Evolutionary conservation across 768 basidiomycete species (phyloP).

Genomic region (Dacryopinax spathularia): DNA sequence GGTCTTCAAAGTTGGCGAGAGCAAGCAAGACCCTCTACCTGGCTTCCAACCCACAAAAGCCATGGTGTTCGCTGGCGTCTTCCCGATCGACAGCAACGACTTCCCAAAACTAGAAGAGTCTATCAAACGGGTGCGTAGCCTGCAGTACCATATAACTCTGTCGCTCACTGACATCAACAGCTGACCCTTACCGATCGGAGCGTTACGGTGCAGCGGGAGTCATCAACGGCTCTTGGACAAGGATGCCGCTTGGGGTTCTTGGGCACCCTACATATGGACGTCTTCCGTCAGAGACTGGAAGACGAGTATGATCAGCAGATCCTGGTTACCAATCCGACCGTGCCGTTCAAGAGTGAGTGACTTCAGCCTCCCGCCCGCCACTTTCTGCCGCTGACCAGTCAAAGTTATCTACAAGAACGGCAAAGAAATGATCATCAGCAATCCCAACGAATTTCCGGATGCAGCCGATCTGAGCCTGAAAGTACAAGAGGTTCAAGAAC

Average conservation of each 20-base stretch:
- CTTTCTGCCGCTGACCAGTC: not conserved
- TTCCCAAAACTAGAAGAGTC: conserved; percentile 94
- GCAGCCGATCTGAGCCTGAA: conserved; percentile 39
- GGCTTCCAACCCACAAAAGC: conserved; percentile 86
- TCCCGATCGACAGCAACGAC: conserved; percentile 80
- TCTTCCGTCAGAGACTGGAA: conserved; percentile 87
- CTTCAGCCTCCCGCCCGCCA: not conserved
- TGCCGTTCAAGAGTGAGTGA: conserved; percentile 68
- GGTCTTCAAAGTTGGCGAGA: conserved; percentile 55
- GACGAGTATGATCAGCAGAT: conserved; percentile 93
- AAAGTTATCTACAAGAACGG: conserved; percentile 62
- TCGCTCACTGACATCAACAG: conserved; percentile 26
- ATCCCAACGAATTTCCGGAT: conserved; percentile 93
- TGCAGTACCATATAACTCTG: conserved; percentile 6
- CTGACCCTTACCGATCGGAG: conserved; percentile 75
- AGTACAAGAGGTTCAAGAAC: conserved; percentile 74
- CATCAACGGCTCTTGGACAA: conserved; percentile 86
- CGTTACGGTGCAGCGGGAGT: conserved; percentile 81
- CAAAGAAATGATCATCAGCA: conserved; percentile 53
- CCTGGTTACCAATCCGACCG: conserved; percentile 90
- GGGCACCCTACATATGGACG: conserved; percentile 92
- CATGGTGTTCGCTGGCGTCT: conserved; percentile 95
- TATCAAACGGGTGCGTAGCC: conserved; percentile 54
- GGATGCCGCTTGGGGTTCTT: conserved; percentile 90
- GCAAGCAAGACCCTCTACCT: conserved; percentile 60